These are phyloP conservation scores for Claviceps sp. DNA, from an alignment of 2,329 filamentous ascomycete genomes.

Conservation along the genomic window DNA sequence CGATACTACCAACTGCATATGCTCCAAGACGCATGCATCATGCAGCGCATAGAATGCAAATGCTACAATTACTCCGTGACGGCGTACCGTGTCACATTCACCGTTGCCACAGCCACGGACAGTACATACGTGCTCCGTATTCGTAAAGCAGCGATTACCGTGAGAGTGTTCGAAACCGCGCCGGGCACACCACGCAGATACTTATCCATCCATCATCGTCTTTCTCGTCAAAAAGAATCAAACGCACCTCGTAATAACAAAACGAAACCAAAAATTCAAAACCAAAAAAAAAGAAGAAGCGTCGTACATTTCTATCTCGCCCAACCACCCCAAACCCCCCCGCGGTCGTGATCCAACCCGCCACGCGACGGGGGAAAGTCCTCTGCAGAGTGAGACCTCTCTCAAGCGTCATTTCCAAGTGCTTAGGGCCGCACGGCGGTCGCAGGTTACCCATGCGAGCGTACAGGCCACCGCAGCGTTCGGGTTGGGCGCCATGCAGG, in stretches of 20 bases:
- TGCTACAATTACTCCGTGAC: too few relatives aligned
- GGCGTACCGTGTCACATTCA: too few relatives aligned
- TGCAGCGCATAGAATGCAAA: too few relatives aligned
- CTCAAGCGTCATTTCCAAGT: conserved; percentile 56
- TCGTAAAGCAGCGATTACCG: too few relatives aligned
- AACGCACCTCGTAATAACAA: not conserved
- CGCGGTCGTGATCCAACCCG: conserved; percentile 54
- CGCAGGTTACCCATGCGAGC: conserved; percentile 57
- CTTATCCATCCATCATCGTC: too few relatives aligned
- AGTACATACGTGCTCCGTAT: too few relatives aligned
- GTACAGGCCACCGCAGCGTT: conserved; percentile 51
- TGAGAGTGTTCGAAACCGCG: too few relatives aligned
- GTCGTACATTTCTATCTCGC: conserved; percentile 43
- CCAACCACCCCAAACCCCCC: conserved; percentile 42
- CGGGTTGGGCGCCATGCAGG: conserved; percentile 49
- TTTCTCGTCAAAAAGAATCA: too few relatives aligned
- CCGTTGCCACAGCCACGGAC: too few relatives aligned
- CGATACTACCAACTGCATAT: too few relatives aligned
- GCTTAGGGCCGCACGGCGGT: conserved; percentile 48
- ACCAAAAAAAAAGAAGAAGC: conserved; percentile 23
- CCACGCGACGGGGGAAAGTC: conserved; percentile 56
- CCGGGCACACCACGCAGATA: too few relatives aligned
- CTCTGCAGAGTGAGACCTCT: conserved; percentile 63
- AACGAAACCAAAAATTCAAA: not conserved
- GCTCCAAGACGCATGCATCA: too few relatives aligned